Evolutionary conservation across 2,329 filamentous ascomycete species (phyloP), one percentile per base, ranked within the genome.

Genomic region (Coniochaeta ligniaria): DNA sequence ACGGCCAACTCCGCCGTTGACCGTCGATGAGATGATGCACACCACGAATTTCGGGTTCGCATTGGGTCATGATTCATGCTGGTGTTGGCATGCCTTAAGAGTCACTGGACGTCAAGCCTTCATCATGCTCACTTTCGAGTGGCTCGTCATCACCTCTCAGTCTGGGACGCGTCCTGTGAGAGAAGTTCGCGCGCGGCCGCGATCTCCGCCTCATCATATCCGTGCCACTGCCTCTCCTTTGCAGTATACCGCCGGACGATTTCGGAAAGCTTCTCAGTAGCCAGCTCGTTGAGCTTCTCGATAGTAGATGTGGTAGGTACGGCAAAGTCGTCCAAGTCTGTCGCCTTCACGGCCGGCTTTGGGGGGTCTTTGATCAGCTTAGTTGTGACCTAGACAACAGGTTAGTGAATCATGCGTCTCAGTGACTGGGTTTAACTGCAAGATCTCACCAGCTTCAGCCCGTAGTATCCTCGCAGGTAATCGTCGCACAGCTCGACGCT

Each of bases 401-500:
- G 31, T 56, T 16, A 56, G 35, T 56, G n/a, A 2, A n/a, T 26
- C 28, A 12, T 24, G 31, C 5, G 12, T 22, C 12, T 2, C 11
- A 52, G 24, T 26, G 24, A 8, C 20, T 16, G 31, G 11, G 9
- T 14, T 26, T 22, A n/a, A 31, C 28, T 20, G 16, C 17, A 36
- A 43, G 22, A 14, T 69, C 83, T 69, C 74, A 92, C 88, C 74
- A 93, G 73, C 72, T 94, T 95, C 62, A 99, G 78, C 7, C 95
- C 95, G 74, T 96, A 98, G 73, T 92, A 96, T 1, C 93, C 95
- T 63, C 95, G 86, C 63, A 98, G 75, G 72, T 97, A 98, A 71
- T 92, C 87, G 67, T 97, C 91, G 70, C 95, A 98, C 59, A 99
- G 83, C 76, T 99, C 95, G 65, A 98, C 85, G 69, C 92, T 95